phyloP scores from a whole-genome alignment of 768 basidiomycete genomes.

The Tylopilus subfusipes region DNA sequence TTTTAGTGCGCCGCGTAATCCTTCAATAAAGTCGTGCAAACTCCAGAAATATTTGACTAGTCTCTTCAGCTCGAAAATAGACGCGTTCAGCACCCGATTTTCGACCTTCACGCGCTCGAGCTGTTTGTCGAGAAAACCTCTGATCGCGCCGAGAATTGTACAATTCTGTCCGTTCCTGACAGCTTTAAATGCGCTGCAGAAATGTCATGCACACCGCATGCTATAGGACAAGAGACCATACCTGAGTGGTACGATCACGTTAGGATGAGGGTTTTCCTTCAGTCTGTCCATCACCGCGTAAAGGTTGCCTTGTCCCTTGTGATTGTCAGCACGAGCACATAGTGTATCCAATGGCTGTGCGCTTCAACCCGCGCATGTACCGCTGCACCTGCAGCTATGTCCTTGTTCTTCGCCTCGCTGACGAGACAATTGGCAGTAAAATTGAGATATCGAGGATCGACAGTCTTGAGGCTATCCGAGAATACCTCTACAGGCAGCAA shows the following conservation, averaged over 20 bases:
- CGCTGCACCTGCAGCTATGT: no score
- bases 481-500: no score
- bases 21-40: neutral
- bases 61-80: neutral
- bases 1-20: neutral
- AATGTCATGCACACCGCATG: neutral
- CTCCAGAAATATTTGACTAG: neutral
- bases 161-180: neutral
- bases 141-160: neutral
- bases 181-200: neutral
- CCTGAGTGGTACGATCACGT: neutral
- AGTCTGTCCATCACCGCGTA: neutral
- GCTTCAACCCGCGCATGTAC: neutral
- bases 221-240: neutral
- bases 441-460: no score
- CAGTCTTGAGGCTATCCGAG: no score
- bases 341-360: no score
- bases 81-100: neutral
- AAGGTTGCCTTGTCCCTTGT: no score
- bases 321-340: no score
- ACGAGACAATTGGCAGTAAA: no score
- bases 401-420: no score
- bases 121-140: neutral
- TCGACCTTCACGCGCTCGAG: neutral
- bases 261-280: neutral